Conservation (phyloP, 768 basidiomycete species). For the Boletus edulis region DNA sequence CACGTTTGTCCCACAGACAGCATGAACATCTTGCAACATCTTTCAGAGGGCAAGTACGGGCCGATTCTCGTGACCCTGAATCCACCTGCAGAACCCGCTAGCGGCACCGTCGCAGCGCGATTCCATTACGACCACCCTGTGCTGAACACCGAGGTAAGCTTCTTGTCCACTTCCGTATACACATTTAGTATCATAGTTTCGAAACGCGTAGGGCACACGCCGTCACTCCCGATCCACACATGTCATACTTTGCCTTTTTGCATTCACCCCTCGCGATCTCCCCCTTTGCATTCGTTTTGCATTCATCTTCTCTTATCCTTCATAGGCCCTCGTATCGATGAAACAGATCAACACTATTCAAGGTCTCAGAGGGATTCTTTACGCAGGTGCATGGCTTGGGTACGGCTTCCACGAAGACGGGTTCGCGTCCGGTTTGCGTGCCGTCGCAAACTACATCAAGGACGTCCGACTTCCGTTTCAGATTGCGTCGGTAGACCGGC, state of each 20-base stretch:
- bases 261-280: no score
- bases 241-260: no score
- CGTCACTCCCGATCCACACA: neutral
- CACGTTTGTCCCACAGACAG: conserved; percentile 42
- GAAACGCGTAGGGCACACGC: neutral
- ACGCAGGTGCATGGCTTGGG: conserved; percentile 67
- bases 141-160: conserved; percentile 47
- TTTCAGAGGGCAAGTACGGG: conserved; percentile 52
- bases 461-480: conserved; percentile 41
- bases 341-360: conserved; percentile 55
- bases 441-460: conserved; percentile 26
- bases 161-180: neutral
- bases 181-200: neutral
- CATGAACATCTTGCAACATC: conserved; percentile 76
- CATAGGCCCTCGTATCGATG: conserved; percentile 55
- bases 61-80: conserved; percentile 73
- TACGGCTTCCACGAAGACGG: conserved; percentile 87
- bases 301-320: neutral
- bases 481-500: conserved; percentile 39
- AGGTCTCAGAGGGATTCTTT: conserved; percentile 57
- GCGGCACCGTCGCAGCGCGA: conserved; percentile 43
- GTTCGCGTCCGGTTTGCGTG: conserved; percentile 48
- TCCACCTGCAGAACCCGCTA: conserved; percentile 53
- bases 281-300: no score
- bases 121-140: conserved; percentile 72